These are phyloP conservation scores for Francoa sonchifolia DNA, from an alignment of 441 rosid genomes.

Conservation along the genomic window DNA sequence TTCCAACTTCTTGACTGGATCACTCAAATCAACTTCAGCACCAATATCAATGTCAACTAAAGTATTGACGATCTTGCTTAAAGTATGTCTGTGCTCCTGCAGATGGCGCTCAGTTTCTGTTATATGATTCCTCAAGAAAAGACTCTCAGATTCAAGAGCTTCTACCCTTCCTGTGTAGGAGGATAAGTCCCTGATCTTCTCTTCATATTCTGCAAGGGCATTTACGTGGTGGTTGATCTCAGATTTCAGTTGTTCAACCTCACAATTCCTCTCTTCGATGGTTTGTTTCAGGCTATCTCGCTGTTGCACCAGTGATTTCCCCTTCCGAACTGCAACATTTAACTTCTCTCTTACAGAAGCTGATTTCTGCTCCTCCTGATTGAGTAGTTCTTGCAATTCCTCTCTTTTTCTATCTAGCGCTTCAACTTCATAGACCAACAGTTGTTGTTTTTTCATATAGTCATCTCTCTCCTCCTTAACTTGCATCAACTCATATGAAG, in stretches of 20 bases:
- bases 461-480: conserved; percentile 69
- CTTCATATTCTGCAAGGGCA: conserved; percentile 46
- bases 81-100: conserved; percentile 53
- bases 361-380: conserved; percentile 87
- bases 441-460: conserved; percentile 46
- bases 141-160: conserved; percentile 56
- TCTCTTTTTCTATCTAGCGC: conserved; percentile 39
- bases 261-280: conserved; percentile 55
- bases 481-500: conserved; percentile 37
- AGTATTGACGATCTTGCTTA: conserved; percentile 34
- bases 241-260: conserved; percentile 55
- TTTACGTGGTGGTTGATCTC: conserved; percentile 48
- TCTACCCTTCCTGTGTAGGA: conserved; percentile 40
- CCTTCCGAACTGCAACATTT: conserved; percentile 94
- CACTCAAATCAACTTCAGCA: conserved; percentile 31
- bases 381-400: conserved; percentile 57
- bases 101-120: conserved; percentile 48
- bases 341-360: conserved; percentile 76
- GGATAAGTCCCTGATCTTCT: conserved; percentile 47
- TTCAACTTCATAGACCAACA: conserved; percentile 51
- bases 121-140: conserved; percentile 43
- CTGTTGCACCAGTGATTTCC: conserved; percentile 88
- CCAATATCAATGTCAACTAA: conserved; percentile 54
- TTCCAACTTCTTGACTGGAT: conserved; percentile 64
- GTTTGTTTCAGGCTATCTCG: conserved; percentile 79